Evolutionary conservation across 768 basidiomycete genomes (phyloP).

Genomic region (Panaeolus papilionaceus): DNA sequence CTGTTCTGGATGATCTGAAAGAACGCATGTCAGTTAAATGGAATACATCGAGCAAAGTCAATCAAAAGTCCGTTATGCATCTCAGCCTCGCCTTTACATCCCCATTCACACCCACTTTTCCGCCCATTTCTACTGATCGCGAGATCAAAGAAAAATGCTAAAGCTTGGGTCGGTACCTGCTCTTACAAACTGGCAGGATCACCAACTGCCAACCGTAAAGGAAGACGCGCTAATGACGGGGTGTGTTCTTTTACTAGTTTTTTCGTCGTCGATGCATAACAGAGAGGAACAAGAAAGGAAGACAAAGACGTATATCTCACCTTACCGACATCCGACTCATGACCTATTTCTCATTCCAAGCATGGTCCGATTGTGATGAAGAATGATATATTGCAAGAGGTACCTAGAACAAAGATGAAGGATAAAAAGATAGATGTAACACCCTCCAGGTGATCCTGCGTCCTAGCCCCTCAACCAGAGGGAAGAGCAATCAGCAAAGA

Average conservation of each 20-base stretch:
- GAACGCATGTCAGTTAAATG: not conserved
- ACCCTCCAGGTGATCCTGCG: slow-evolving; percentile 92
- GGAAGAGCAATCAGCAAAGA: slow-evolving; percentile 92
- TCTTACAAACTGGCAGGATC: slow-evolving; percentile 27
- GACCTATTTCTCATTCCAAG: not conserved
- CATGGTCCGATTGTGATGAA: not conserved
- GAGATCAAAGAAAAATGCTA: slow-evolving; percentile 23
- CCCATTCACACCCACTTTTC: slow-evolving; percentile 72
- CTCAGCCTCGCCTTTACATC: slow-evolving; percentile 94
- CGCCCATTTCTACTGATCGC: slow-evolving; percentile 28
- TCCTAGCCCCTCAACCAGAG: slow-evolving; percentile 89
- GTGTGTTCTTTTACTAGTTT: slow-evolving; percentile 90
- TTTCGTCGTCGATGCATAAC: slow-evolving; percentile 68
- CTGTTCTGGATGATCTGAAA: not conserved
- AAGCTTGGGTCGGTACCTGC: slow-evolving; percentile 24
- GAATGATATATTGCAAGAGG: slow-evolving; percentile 14
- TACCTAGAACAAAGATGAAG: slow-evolving; percentile 18
- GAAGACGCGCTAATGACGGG: slow-evolving; percentile 48
- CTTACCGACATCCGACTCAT: slow-evolving; percentile 26
- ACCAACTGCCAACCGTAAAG: slow-evolving; percentile 17
- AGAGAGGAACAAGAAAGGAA: slow-evolving; percentile 23
- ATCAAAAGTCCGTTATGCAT: slow-evolving; percentile 23
- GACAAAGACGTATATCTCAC: slow-evolving; percentile 30
- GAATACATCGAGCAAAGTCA: slow-evolving; percentile 34
- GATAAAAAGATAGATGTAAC: slow-evolving; percentile 52